These are phyloP conservation scores for Edaphochlamys debaryana DNA, from an alignment of 139 green algal species.

Conservation along the genomic window DNA sequence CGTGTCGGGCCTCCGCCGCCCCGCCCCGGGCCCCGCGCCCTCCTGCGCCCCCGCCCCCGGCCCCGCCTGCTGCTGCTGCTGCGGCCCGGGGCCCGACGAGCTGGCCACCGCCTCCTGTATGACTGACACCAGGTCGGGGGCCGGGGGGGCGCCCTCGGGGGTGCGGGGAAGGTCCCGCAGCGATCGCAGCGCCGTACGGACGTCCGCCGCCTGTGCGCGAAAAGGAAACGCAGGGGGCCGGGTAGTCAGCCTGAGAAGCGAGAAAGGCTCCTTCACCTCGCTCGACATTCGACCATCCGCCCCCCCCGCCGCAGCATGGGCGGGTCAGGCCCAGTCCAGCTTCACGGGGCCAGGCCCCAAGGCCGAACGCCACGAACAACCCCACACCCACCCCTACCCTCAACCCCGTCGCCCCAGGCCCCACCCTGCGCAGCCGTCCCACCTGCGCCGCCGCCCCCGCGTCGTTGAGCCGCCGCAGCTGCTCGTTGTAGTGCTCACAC, in stretches of 20 bases:
- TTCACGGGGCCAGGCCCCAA: no score
- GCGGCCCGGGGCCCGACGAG: not conserved
- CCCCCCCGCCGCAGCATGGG: no score
- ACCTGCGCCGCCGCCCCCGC: conserved; percentile 39
- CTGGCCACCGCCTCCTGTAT: conserved; percentile 1
- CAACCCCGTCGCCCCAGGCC: no score
- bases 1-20: not conserved
- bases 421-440: no score
- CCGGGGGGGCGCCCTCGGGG: conserved; percentile 46
- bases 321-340: no score
- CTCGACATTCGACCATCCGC: no score
- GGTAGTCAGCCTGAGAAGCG: no score
- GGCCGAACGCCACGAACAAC: no score
- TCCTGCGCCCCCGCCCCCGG: not conserved
- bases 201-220: conserved; percentile 12
- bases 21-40: not conserved
- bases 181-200: conserved; percentile 55
- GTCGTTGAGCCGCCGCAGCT: conserved; percentile 62
- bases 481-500: conserved; percentile 70
- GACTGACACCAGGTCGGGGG: conserved; percentile 49
- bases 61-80: not conserved
- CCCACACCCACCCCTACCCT: no score
- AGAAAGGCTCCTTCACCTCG: no score
- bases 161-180: conserved; percentile 65
- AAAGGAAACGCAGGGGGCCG: not conserved